Conservation (phyloP, 768 basidiomycete genomes). For the Hygrophoropsis aurantiaca region DNA sequence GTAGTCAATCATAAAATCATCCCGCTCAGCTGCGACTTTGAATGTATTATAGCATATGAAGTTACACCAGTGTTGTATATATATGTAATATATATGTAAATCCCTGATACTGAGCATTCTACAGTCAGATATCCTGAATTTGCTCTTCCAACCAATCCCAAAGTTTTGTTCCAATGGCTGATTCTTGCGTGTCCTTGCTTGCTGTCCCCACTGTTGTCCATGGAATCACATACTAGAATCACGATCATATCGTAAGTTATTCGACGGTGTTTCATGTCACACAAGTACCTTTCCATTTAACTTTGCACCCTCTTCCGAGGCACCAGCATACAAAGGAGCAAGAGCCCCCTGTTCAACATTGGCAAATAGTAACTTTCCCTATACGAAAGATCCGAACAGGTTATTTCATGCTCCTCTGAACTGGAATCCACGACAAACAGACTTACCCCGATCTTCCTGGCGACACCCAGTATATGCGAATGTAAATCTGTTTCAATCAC, state of each 20-base stretch:
- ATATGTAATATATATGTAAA: too few species aligned
- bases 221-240: slow-evolving; percentile 23
- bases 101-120: too few species aligned
- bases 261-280: not conserved
- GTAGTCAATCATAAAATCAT: too few species aligned
- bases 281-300: slow-evolving; percentile 41
- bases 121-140: slow-evolving; percentile 11
- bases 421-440: not conserved
- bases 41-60: too few species aligned
- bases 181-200: slow-evolving; percentile 15
- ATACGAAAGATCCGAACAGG: too few species aligned
- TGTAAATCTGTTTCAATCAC: slow-evolving; percentile 9
- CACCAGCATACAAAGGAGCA: slow-evolving; percentile 45
- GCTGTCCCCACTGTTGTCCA: slow-evolving; percentile 23
- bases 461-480: not conserved
- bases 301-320: slow-evolving; percentile 32
- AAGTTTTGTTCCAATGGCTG: slow-evolving; percentile 21
- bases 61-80: too few species aligned
- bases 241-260: too few species aligned
- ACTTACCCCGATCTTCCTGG: not conserved
- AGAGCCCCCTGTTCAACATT: slow-evolving; percentile 35
- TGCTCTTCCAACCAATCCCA: slow-evolving; percentile 32
- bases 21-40: too few species aligned
- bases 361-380: not conserved
- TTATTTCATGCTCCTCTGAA: too few species aligned